Base-by-base conservation (phyloP, 495 filamentous ascomycete species). In the Hamigera avellanea region DNA sequence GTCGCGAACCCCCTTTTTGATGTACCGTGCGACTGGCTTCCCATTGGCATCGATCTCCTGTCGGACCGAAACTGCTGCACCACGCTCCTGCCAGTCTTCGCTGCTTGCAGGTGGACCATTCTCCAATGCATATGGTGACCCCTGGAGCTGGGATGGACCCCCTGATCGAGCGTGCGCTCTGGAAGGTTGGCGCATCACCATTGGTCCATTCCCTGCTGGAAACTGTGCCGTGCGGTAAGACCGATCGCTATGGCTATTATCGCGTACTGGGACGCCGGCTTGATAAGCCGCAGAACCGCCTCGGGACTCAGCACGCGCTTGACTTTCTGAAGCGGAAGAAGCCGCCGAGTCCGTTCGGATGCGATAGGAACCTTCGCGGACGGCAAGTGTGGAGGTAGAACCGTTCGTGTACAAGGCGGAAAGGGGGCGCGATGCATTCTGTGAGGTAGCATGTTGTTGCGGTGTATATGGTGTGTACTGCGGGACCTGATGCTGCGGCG, bases 1-100 rank as follows among this genome's bases (percentile, higher is more conserved):
- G 64, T 99, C 93, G 40, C 88, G 82, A 8, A 96, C 91, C 8
- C 93, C 91, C 57, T 96, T 96, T 65, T 96, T 99, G 35, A 95
- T 80, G 37, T 76, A 75, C 45, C 83, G 79, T 44, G 83, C 71
- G 2, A 93, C 74, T 10, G 83, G 78, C 44, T 82, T 80, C 15
- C 91, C 91, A 43, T 82, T 83, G 26, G 79, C 73, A 61, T 95
- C 93, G 10, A 68, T 52, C 55, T 95, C 89, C 54, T 82, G 78
- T 38, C 78, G 73, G 27, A 85, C 63, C 6, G 77, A 72, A 8
- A 91, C 75, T 1, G 91, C 84, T 3, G 91, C 91, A 26, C 91
- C 89, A 36, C 77, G 79, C 14, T 98, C 91, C 57, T 94, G 82
- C 91, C 91, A 95, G 32, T 95, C 89, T 38, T 95, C 89, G 51